Evolutionary conservation across 2,329 filamentous ascomycete genomes (phyloP).

Genomic region (Pyrenophora tritici-repentis): DNA sequence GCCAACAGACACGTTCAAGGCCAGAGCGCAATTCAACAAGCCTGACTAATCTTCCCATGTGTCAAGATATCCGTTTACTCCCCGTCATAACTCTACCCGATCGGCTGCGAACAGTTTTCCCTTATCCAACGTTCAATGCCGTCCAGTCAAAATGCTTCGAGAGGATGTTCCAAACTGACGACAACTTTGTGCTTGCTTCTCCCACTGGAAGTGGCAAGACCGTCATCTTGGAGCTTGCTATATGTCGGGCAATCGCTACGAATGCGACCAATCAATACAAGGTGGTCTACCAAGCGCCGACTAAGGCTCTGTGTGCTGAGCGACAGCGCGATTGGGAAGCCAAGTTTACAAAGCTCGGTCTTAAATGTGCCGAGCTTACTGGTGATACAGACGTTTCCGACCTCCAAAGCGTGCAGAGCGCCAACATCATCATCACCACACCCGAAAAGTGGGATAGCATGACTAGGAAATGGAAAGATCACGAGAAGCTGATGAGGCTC

Average conservation of each 20-base stretch:
- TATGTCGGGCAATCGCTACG: constrained; percentile 70
- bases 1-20: neutral
- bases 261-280: constrained; percentile 69
- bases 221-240: constrained; percentile 77
- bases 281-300: constrained; percentile 83
- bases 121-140: constrained; percentile 77
- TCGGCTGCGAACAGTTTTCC: constrained; percentile 70
- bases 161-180: constrained; percentile 66
- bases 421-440: constrained; percentile 83
- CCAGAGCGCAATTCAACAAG: neutral
- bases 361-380: constrained; percentile 77
- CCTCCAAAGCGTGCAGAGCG: constrained; percentile 70
- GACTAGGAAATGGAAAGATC: constrained; percentile 84
- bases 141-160: constrained; percentile 81
- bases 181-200: constrained; percentile 80
- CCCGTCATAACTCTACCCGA: constrained; percentile 68
- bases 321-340: constrained; percentile 75
- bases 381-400: constrained; percentile 75
- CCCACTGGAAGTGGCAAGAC: constrained; percentile 89
- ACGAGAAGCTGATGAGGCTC: constrained; percentile 72
- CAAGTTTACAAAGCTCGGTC: constrained; percentile 70
- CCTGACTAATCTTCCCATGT: constrained; percentile 37
- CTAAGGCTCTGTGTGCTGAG: constrained; percentile 81
- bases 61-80: constrained; percentile 66
- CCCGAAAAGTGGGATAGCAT: constrained; percentile 93